Evolutionary conservation across 2,329 filamentous ascomycete genomes (phyloP), one percentile per base, ranked within the genome.

Genomic region (Ascomycota sp.): DNA sequence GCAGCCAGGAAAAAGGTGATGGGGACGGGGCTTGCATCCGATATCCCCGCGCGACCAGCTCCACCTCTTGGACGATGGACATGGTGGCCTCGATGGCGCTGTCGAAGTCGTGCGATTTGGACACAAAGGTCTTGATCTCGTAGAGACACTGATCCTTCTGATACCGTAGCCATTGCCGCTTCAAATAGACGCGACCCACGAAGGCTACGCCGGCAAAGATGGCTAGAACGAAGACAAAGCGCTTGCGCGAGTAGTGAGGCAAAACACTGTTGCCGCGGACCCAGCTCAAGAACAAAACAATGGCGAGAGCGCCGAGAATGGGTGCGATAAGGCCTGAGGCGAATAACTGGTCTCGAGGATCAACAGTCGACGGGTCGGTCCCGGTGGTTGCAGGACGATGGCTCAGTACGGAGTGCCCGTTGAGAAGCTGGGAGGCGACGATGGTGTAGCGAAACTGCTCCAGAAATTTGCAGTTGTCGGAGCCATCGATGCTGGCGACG

Each of bases 361-460:
- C 30, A 26, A 30, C 23, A 22, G 35, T 21, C 3, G 36, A 29
- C 17, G 13, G 31, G 19, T 39, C 32, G 3, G 40, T 37, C 13
- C 33, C 40, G 5, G 37, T 33, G 21, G 37, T 38, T 4, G 43
- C 34, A 10, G 42, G 44, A 11, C 43, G 44, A 33, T 52, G 45
- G 29, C 52, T 44, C 11, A 50, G 32, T 25, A 66, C 69, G 4
- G 68, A 64, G 39, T 77, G 67, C 25, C 77, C 77, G 43, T 71
- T 82, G 25, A 94, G 61, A 10, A 94, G 65, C 48, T 93, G 83
- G 15, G 85, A 94, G 30, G 83, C 83, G 44, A 94, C 78, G 38
- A 94, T 80, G 15, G 80, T 77, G 53, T 94, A 94, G 38, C 85
- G 78, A 45, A 94, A 94, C 46, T 83, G 78, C 52, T 94, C 85